Evolutionary conservation across 768 basidiomycete genomes (phyloP), one percentile per base, ranked within the genome.

Genomic region (Tricholoma flavovirens): DNA sequence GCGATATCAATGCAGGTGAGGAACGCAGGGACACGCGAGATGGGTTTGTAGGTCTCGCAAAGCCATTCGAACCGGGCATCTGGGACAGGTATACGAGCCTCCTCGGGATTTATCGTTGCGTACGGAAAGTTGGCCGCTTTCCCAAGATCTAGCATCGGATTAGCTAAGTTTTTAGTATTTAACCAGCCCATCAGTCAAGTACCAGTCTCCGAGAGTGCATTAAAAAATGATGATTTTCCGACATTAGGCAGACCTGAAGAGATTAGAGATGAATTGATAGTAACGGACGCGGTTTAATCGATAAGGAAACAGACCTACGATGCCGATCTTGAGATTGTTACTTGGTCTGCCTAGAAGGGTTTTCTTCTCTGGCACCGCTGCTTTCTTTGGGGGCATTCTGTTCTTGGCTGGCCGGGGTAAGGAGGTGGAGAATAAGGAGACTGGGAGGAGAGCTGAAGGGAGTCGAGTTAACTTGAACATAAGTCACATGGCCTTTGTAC

Each of bases 161-260:
- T 22, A 49, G 19, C 22, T n/a, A 12, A 49, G n/a, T 26, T 26
- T 26, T 26, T 26, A 26, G 24, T 3, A 30, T 42, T 35, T 45
- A 36, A 54, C 54, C n/a, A 38, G 55, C 50, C 53, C 59, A 46
- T 24, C 50, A 12, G 56, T 49, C 33, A 68, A 81, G 40, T 30
- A 91, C 92, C 91, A 59, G 92, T 93, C 64, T 94, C 83, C 30
- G 96, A 95, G 52, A 98, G 83, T 36, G 80, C 88, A 72, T 99
- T 99, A 84, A 99, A 99, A 74, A 98, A 96, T n/a, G 94, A 97
- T 0, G 92, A 94, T 73, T 99, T 98, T 60, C 97, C 97, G 63
- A 98, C 96, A 70, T 99, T 98, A 53, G 96, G 94, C 38, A 97
- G 73, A 69, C 91, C 90, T 51, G 38, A 45, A 7, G 40, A 32